Evolutionary conservation across 768 basidiomycete species (phyloP).

Genomic region (Tricholoma furcatifolium): DNA sequence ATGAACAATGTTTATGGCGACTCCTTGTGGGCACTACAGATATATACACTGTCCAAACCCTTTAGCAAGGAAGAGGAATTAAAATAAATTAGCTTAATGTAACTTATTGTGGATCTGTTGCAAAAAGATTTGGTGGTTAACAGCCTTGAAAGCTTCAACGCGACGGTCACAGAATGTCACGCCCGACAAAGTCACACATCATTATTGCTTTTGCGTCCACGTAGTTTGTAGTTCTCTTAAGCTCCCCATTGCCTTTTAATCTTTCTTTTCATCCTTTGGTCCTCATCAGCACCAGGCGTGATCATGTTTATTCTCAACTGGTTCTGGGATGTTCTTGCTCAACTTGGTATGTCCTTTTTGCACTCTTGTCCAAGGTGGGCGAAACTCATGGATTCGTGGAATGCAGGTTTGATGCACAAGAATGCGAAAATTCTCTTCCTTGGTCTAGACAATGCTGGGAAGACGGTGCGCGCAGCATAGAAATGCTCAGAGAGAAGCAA

Average conservation of each 20-base stretch:
- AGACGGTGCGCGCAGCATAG: conserved; percentile 67
- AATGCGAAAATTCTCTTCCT: conserved; percentile 99
- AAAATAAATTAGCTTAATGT: too few relatives aligned
- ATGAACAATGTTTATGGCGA: too few relatives aligned
- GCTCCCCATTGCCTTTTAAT: conserved; percentile 2
- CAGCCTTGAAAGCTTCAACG: too few relatives aligned
- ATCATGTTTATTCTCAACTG: conserved; percentile 87
- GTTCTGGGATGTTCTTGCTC: conserved; percentile 95
- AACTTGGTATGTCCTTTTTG: conserved; percentile 68
- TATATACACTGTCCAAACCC: too few relatives aligned
- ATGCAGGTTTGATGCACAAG: conserved; percentile 86
- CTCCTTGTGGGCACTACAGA: too few relatives aligned
- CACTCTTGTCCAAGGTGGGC: background rate
- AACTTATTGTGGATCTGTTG: too few relatives aligned
- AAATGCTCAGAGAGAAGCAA: background rate
- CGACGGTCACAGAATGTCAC: conserved; percentile 8
- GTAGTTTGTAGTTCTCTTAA: conserved; percentile 5
- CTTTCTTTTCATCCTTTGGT: conserved; percentile 9
- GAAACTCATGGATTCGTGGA: background rate
- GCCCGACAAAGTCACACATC: conserved; percentile 13
- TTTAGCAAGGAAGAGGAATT: too few relatives aligned
- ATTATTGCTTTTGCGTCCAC: conserved; percentile 8
- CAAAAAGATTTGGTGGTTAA: too few relatives aligned
- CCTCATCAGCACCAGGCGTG: conserved; percentile 15
- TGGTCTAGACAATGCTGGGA: conserved; percentile 98